A percentile compares a stretch with the other conserved stretches of the same genome.
phyloP scores from a whole-genome alignment of 805 yeast species.

The Candida qinlingensis region DNA sequence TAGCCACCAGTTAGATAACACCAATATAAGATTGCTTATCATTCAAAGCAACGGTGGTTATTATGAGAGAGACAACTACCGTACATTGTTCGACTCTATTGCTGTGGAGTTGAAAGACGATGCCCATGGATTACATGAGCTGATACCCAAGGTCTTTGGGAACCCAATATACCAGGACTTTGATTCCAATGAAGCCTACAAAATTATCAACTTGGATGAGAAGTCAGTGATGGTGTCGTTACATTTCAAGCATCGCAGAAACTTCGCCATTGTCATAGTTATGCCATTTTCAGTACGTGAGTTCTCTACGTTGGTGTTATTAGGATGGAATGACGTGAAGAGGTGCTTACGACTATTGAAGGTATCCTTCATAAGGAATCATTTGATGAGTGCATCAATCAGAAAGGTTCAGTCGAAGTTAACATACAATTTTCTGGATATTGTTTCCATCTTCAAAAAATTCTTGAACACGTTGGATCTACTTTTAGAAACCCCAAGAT shows the following conservation, averaged over 20 bases:
- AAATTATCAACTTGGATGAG: constrained; percentile 24
- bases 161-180: constrained; percentile 30
- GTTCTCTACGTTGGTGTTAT: constrained; percentile 25
- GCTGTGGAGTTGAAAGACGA: constrained; percentile 1
- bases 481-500: constrained; percentile 30
- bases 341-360: constrained; percentile 28
- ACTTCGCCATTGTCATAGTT: constrained; percentile 31
- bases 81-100: constrained; percentile 27
- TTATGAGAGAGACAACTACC: constrained; percentile 31
- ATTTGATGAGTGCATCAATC: constrained; percentile 2
- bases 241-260: constrained; percentile 25
- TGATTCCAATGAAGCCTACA: constrained; percentile 12
- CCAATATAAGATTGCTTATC: constrained; percentile 20
- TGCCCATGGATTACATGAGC: constrained; percentile 15
- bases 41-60: constrained; percentile 34
- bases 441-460: constrained; percentile 24
- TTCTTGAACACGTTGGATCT: constrained; percentile 28
- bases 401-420: constrained; percentile 5
- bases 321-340: constrained; percentile 28
- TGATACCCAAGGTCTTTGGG: constrained; percentile 36
- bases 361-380: constrained; percentile 20
- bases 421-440: constrained; percentile 18
- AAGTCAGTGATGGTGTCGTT: constrained; percentile 29
- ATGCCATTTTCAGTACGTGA: constrained; percentile 21
- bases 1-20: neutral